These are phyloP conservation scores for Tarenaya hassleriana DNA, from an alignment of 345 rosid genomes.

Conservation along the genomic window DNA sequence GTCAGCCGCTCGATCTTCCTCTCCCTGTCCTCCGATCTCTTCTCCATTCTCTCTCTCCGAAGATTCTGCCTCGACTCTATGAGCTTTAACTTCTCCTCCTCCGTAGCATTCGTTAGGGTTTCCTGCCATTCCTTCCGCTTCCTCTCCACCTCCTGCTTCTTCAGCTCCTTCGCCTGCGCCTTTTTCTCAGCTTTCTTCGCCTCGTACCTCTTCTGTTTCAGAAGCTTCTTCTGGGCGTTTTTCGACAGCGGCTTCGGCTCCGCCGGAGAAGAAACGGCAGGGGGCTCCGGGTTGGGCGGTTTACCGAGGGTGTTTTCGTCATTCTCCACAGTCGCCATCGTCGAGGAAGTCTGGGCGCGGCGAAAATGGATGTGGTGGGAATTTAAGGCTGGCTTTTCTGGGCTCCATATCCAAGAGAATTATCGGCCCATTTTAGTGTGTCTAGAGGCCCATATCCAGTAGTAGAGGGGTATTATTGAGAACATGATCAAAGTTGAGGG, in stretches of 20 bases:
- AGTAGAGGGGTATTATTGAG: too few species aligned
- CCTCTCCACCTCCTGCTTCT: slow-evolving; percentile 54
- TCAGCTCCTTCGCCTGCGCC: slow-evolving; percentile 62
- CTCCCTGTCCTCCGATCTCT: slow-evolving; percentile 62
- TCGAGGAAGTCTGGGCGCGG: slow-evolving; percentile 7
- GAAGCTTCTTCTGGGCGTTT: slow-evolving; percentile 70
- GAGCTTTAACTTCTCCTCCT: slow-evolving; percentile 62
- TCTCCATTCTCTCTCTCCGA: slow-evolving; percentile 69
- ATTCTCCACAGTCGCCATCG: slow-evolving; percentile 26
- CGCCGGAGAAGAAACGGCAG: slow-evolving; percentile 1
- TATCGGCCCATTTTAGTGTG: neutral
- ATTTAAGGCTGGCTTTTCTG: slow-evolving; percentile 7
- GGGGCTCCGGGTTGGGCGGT: slow-evolving; percentile 10
- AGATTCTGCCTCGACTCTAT: slow-evolving; percentile 57
- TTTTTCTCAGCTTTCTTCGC: slow-evolving; percentile 89
- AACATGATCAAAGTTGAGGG: too few species aligned
- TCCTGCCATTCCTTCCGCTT: slow-evolving; percentile 27
- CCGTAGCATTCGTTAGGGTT: slow-evolving; percentile 29
- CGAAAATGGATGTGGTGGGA: slow-evolving; percentile 10
- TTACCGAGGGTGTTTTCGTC: slow-evolving; percentile 18
- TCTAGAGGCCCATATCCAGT: too few species aligned
- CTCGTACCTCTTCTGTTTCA: slow-evolving; percentile 70
- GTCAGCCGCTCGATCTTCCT: slow-evolving; percentile 52
- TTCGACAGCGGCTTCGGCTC: slow-evolving; percentile 44
- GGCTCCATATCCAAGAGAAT: too few species aligned